These are phyloP conservation scores for Petrea volubilis DNA, from an alignment of 257 asterid species.

Conservation along the genomic window DNA sequence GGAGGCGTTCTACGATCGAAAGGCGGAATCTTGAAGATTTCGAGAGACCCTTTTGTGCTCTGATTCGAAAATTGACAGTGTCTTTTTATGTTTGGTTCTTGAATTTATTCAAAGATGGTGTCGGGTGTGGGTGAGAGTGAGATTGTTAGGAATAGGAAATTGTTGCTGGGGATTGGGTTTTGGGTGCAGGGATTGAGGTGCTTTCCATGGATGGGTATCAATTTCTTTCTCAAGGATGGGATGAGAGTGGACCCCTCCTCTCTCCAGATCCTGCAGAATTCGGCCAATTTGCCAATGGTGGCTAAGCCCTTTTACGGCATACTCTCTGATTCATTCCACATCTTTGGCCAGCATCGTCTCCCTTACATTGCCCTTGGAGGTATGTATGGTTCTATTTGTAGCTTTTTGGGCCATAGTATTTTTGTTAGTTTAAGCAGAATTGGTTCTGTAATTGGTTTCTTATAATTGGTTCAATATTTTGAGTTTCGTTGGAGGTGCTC, in stretches of 20 bases:
- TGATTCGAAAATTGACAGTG: neutral
- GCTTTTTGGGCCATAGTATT: neutral
- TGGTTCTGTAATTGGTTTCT: neutral
- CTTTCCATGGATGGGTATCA: constrained; percentile 95
- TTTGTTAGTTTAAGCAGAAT: constrained; percentile 1
- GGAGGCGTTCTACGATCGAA: neutral
- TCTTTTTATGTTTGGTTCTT: neutral
- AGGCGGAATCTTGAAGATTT: constrained; percentile 18
- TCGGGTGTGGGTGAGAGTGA: constrained; percentile 31
- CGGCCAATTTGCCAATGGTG: constrained; percentile 93
- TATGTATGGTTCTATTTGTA: constrained; percentile 13
- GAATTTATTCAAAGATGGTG: constrained; percentile 31
- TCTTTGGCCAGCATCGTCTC: constrained; percentile 88
- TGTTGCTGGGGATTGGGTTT: constrained; percentile 79
- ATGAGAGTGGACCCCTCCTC: constrained; percentile 78
- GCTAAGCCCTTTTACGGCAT: constrained; percentile 89
- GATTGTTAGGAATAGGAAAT: constrained; percentile 46
- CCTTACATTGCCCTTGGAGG: constrained; percentile 96
- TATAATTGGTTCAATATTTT: neutral
- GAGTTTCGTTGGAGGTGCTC: neutral
- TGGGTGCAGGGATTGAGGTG: constrained; percentile 94
- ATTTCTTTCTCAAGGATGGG: constrained; percentile 87
- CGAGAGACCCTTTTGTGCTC: neutral
- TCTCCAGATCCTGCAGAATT: constrained; percentile 87
- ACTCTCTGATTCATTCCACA: constrained; percentile 80